A percentile compares a stretch with the other conserved stretches of the same genome.
Conservation (phyloP, 257 asterid genomes). For the Forsythia suspensa region DNA sequence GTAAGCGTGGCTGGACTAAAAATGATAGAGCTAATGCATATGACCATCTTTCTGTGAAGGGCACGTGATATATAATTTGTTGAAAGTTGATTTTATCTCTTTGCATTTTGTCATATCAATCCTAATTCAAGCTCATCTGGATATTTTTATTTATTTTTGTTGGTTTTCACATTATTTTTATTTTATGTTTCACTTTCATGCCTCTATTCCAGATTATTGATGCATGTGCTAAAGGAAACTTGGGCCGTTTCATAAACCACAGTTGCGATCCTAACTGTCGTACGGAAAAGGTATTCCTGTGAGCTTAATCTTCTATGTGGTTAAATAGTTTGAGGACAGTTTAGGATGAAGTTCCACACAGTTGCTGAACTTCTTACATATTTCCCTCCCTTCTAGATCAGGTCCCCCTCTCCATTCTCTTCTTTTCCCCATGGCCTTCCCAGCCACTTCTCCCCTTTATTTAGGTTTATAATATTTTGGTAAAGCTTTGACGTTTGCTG, state of each 20-base stretch:
- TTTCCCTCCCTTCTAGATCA: neutral
- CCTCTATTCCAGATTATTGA: conserved; percentile 71
- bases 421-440: neutral
- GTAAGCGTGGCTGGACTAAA: neutral
- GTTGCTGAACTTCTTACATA: conserved; percentile 10
- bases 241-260: conserved; percentile 91
- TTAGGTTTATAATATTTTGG: neutral
- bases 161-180: neutral
- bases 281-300: conserved; percentile 75
- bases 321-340: neutral
- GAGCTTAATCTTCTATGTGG: conserved; percentile 1
- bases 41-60: neutral
- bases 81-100: neutral
- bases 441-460: neutral
- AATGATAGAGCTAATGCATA: neutral
- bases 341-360: conserved; percentile 4
- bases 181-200: conserved; percentile 14
- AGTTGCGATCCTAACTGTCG: conserved; percentile 95
- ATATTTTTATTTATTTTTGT: neutral
- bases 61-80: neutral
- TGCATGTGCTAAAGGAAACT: conserved; percentile 91
- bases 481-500: neutral
- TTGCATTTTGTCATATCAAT: neutral
- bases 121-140: neutral
- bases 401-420: neutral